Percentiles rank a stretch among this genome's conserved stretches.
phyloP scores from a whole-genome alignment of 805 yeast species.

The Saturnispora serradocipensis region DNA sequence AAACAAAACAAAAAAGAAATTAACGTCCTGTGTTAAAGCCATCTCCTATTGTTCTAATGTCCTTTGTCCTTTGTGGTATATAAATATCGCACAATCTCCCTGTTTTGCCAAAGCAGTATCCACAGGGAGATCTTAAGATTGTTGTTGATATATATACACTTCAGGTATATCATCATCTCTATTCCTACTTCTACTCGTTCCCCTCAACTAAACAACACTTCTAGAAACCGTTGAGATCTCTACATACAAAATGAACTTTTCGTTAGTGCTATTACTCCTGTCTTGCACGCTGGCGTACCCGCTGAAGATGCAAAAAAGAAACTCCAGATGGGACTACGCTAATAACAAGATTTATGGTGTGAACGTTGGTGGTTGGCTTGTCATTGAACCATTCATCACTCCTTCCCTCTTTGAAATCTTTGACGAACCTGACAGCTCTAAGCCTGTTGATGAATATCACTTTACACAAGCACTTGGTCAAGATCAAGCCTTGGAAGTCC shows the following conservation, averaged over 20 bases:
- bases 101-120: not conserved
- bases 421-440: conserved; percentile 31
- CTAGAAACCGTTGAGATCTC: not conserved
- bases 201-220: not conserved
- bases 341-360: conserved; percentile 45
- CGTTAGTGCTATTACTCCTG: not conserved
- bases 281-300: conserved; percentile 18
- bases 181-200: not conserved
- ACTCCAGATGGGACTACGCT: conserved; percentile 26
- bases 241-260: not conserved
- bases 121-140: not conserved
- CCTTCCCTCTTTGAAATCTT: conserved; percentile 61
- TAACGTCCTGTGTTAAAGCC: not conserved
- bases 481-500: conserved; percentile 40
- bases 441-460: conserved; percentile 82
- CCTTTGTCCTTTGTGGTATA: not conserved
- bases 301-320: conserved; percentile 22
- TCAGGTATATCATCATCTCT: not conserved
- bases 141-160: not conserved
- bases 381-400: conserved; percentile 77
- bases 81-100: not conserved
- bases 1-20: not conserved
- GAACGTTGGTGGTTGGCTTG: conserved; percentile 86
- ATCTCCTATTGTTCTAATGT: not conserved
- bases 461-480: conserved; percentile 52